Conservation (phyloP, 2,329 filamentous ascomycete species). For the Cadophora sp. region DNA sequence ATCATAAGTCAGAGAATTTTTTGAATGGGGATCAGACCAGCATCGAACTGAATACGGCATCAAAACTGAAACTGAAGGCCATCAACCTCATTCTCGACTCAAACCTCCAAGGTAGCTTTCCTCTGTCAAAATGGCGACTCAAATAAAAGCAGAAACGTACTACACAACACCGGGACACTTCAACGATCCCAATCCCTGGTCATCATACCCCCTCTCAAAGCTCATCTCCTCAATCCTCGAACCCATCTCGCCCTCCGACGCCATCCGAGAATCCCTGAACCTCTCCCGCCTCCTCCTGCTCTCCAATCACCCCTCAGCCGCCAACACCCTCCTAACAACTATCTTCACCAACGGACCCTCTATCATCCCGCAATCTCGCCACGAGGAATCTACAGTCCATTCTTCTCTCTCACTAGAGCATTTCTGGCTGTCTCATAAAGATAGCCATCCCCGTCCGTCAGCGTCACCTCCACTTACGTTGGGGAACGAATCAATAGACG, state of each 20-base stretch:
- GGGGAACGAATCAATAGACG: background rate
- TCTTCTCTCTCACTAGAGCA: background rate
- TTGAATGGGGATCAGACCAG: too few relatives aligned
- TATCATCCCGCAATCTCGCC: background rate
- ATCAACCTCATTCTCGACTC: too few relatives aligned
- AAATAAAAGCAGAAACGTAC: background rate
- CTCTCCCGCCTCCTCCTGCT: slow-evolving; percentile 24
- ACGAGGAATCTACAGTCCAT: background rate
- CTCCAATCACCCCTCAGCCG: slow-evolving; percentile 21
- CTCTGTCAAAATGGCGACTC: background rate
- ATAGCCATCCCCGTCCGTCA: background rate
- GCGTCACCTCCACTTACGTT: background rate
- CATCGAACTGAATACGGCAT: background rate
- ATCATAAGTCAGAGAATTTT: background rate
- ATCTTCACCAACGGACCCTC: slow-evolving; percentile 7
- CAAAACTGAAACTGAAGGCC: background rate
- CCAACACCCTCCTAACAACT: slow-evolving; percentile 19
- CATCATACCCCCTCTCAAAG: slow-evolving; percentile 14
- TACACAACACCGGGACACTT: background rate
- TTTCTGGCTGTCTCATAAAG: slow-evolving; percentile 8
- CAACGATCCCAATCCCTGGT: background rate
- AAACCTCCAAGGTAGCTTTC: background rate
- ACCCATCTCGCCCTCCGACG: slow-evolving; percentile 10
- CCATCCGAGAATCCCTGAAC: slow-evolving; percentile 12
- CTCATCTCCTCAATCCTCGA: slow-evolving; percentile 23